Evolutionary conservation across 345 rosid genomes (phyloP), one percentile per base, ranked within the genome.

Genomic region (Abelmoschus esculentus): DNA sequence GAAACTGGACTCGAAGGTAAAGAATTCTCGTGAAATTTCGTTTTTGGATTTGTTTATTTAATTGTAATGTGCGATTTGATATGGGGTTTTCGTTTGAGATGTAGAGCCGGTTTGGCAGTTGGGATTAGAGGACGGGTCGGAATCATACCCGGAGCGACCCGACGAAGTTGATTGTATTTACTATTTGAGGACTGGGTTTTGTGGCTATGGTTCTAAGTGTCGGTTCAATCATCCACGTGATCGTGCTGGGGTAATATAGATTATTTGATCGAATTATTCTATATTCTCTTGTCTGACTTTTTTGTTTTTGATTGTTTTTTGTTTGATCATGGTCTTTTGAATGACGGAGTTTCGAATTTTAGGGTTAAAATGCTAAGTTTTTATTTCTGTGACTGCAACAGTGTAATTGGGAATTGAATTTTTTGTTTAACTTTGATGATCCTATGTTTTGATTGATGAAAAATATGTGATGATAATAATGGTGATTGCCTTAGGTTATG

Each of bases 181-280:
- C 82, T 95, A 84, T 75, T 70, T 92, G 84, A 77, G 83, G 66
- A 91, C 96, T 40, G 98, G 99, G 73, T 68, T 62, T 70, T 95
- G 99, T 72, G 90, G 93, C 77, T 91, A 85, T 72, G 93, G 98
- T 31, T 61, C 86, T 0, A 82, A 93, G 81, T 95, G 99, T 84
- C 96, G 96, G 79, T 95, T 81, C 87, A 95, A 95, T 77, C 99
- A 95, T 75, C 99, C 99, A 31, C 91, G 82, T 56, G 89, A 91
- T 78, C 91, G 90, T 56, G 78, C 74, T 63, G 76, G 75, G 89
- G 99, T 95, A 66, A 66, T 7, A 66, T 1, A 11, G 3, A 14
- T 47, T 87, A 81, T 74, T 47, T 46, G 63, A 22, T 26, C 19
- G 58, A 50, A 26, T 75, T 46, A 69, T 64, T 47, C 60, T 49